phyloP scores from a whole-genome alignment of 2,329 filamentous ascomycete species.

The Coniochaeta hoffmannii region DNA sequence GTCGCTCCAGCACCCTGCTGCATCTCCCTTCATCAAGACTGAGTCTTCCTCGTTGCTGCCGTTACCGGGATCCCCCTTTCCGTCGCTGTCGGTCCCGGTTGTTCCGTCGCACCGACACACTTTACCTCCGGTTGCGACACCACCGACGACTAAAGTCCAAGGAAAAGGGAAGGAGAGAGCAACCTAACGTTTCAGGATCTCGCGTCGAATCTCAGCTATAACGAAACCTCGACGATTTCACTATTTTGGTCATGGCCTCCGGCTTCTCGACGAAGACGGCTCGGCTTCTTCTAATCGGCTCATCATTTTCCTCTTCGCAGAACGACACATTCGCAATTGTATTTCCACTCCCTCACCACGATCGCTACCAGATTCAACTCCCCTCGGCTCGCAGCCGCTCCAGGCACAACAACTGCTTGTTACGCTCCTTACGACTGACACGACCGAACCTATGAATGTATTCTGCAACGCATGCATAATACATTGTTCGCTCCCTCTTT shows the following conservation, averaged over 20 bases:
- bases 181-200: conserved; percentile 9
- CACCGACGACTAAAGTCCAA: conserved; percentile 24
- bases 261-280: neutral
- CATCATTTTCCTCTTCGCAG: conserved; percentile 10
- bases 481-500: conserved; percentile 24
- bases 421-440: conserved; percentile 28
- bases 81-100: conserved; percentile 21
- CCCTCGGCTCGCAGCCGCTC: conserved; percentile 10
- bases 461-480: conserved; percentile 11
- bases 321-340: conserved; percentile 25
- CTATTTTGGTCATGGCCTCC: conserved; percentile 7
- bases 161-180: conserved; percentile 23
- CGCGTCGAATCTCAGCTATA: neutral
- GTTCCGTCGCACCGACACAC: conserved; percentile 29
- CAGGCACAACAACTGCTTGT: conserved; percentile 14
- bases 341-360: conserved; percentile 21
- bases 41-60: conserved; percentile 36
- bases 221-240: conserved; percentile 11
- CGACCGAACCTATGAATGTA: conserved; percentile 13
- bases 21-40: conserved; percentile 37
- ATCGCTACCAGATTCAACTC: conserved; percentile 11
- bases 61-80: conserved; percentile 36
- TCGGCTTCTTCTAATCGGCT: conserved; percentile 7
- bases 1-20: conserved; percentile 26
- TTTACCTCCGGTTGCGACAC: conserved; percentile 24